phyloP scores from a whole-genome alignment of 78 protist species.

The Polysphondylium violaceum region DNA sequence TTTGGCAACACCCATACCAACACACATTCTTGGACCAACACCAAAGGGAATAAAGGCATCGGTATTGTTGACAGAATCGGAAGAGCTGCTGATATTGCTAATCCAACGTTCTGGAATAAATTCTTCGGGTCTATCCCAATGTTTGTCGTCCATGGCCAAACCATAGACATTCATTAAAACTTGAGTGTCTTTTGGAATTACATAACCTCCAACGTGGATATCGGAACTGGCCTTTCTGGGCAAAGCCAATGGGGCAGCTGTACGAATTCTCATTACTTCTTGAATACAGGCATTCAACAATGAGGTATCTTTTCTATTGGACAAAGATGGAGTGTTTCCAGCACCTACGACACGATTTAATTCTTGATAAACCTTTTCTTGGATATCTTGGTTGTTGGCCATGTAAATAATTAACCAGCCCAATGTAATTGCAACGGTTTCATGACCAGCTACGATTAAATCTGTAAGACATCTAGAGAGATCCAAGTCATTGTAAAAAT shows the following conservation, averaged over 20 bases:
- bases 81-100: neutral
- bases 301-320: conserved; percentile 44
- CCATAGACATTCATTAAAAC: conserved; percentile 58
- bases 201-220: conserved; percentile 39
- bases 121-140: conserved; percentile 34
- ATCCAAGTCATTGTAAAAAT: conserved; percentile 37
- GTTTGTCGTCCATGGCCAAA: conserved; percentile 53
- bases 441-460: conserved; percentile 73
- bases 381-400: conserved; percentile 45
- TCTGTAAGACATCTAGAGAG: conserved; percentile 56
- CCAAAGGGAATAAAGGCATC: conserved; percentile 63
- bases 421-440: conserved; percentile 69
- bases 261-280: conserved; percentile 57
- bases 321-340: conserved; percentile 36
- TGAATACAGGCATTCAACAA: conserved; percentile 47
- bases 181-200: conserved; percentile 67
- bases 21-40: conserved; percentile 79
- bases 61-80: too few species aligned
- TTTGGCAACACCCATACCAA: conserved; percentile 81
- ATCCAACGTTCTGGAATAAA: conserved; percentile 64
- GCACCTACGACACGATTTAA: conserved; percentile 36
- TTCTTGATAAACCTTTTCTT: conserved; percentile 48
- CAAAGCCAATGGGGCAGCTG: conserved; percentile 64
- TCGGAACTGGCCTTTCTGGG: conserved; percentile 44
- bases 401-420: conserved; percentile 62